Conservation (phyloP, 192 early-diverging fungal genomes). For the Dissophora ornata region DNA sequence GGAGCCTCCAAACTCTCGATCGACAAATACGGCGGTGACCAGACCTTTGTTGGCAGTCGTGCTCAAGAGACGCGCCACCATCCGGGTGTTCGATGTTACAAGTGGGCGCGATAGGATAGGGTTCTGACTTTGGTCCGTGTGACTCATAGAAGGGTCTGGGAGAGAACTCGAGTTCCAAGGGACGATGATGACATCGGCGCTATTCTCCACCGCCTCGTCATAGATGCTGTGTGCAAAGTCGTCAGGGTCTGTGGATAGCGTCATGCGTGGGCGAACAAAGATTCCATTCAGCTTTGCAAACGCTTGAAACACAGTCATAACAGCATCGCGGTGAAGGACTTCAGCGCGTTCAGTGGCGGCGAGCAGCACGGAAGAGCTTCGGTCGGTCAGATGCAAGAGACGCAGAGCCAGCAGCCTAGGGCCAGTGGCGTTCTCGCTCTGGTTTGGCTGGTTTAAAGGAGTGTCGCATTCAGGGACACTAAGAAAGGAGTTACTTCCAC, state of each 20-base stretch:
- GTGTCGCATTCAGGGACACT: not conserved
- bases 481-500: slow-evolving; percentile 12
- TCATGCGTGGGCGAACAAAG: slow-evolving; percentile 68
- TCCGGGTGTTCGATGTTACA: slow-evolving; percentile 41
- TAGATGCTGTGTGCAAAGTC: slow-evolving; percentile 78
- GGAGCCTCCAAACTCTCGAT: slow-evolving; percentile 43
- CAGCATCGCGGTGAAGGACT: slow-evolving; percentile 76
- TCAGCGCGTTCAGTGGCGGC: slow-evolving; percentile 69
- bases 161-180: slow-evolving; percentile 66
- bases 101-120: slow-evolving; percentile 30
- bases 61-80: slow-evolving; percentile 33
- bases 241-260: slow-evolving; percentile 63
- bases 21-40: slow-evolving; percentile 45
- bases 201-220: slow-evolving; percentile 61
- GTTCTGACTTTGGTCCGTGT: slow-evolving; percentile 17
- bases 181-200: slow-evolving; percentile 74
- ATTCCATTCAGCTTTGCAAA: slow-evolving; percentile 84
- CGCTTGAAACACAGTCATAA: slow-evolving; percentile 84
- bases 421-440: slow-evolving; percentile 13
- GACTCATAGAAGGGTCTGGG: slow-evolving; percentile 33
- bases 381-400: slow-evolving; percentile 81
- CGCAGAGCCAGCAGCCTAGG: slow-evolving; percentile 73
- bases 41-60: slow-evolving; percentile 17
- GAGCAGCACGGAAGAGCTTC: slow-evolving; percentile 83
- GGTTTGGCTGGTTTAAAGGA: not conserved